Conservation (phyloP, 2,329 filamentous ascomycete species). For the Colletotrichum brevisporum region DNA sequence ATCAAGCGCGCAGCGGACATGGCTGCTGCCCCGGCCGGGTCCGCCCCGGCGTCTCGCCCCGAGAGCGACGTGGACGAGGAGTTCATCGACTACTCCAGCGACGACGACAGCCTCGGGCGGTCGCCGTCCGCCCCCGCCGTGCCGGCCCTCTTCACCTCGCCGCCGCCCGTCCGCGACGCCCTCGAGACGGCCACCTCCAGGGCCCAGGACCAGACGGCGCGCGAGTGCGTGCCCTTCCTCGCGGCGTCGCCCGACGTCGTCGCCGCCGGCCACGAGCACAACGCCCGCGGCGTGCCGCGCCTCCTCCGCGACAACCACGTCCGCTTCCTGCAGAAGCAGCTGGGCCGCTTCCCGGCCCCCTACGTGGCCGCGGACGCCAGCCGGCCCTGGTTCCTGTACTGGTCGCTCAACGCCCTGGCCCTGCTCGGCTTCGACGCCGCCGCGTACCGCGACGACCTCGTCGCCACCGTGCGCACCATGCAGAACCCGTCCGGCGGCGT, state of each 20-base stretch:
- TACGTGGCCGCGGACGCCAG: conserved; percentile 87
- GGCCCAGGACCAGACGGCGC: conserved; percentile 78
- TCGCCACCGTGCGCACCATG: conserved; percentile 82
- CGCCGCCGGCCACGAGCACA: conserved; percentile 61
- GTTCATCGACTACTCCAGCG: conserved; percentile 39
- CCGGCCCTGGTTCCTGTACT: conserved; percentile 95
- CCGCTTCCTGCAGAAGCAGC: conserved; percentile 71
- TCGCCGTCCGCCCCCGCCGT: conserved; percentile 48
- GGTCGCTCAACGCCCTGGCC: conserved; percentile 83
- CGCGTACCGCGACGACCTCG: conserved; percentile 77
- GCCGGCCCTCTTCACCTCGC: conserved; percentile 69
- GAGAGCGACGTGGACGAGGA: conserved; percentile 37
- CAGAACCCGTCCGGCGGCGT: conserved; percentile 90
- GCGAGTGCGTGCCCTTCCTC: conserved; percentile 79
- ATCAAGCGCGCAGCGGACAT: conserved; percentile 42
- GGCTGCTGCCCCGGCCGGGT: conserved; percentile 30
- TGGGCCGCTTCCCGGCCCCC: conserved; percentile 74
- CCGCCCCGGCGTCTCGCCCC: conserved; percentile 7
- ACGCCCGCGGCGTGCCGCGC: conserved; percentile 79
- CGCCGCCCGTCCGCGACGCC: conserved; percentile 75
- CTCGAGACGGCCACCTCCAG: conserved; percentile 82
- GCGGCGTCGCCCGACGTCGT: conserved; percentile 48
- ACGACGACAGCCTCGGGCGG: conserved; percentile 33
- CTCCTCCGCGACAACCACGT: conserved; percentile 77
- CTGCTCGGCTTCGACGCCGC: conserved; percentile 82